phyloP scores from a whole-genome alignment of 2,329 filamentous ascomycete genomes.

The Aaosphaeria arxii region DNA sequence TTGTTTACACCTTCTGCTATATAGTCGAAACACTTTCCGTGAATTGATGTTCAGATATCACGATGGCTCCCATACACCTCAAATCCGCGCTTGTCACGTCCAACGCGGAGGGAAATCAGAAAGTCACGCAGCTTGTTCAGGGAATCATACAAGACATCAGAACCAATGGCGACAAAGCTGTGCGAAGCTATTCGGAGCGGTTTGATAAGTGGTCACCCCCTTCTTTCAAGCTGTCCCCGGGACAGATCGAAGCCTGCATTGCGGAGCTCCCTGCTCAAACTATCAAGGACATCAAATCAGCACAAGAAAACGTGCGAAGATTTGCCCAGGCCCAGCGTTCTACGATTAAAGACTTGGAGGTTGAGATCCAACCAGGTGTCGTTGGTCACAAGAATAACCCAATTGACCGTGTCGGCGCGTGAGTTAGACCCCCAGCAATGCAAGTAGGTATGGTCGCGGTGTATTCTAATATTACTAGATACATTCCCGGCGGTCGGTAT shows the following conservation, averaged over 20 bases:
- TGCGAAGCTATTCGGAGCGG: slow-evolving; percentile 50
- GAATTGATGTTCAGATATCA: too few species aligned
- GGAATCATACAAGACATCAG: slow-evolving; percentile 37
- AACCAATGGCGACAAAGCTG: slow-evolving; percentile 47
- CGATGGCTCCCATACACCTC: too few species aligned
- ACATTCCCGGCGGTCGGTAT: slow-evolving; percentile 53
- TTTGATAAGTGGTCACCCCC: slow-evolving; percentile 54
- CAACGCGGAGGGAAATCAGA: too few species aligned
- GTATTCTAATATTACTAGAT: slow-evolving; percentile 17
- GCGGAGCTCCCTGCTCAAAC: slow-evolving; percentile 45
- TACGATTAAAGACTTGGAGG: slow-evolving; percentile 49
- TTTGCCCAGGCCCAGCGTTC: slow-evolving; percentile 50
- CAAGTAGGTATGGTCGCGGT: too few species aligned
- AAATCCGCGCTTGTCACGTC: too few species aligned
- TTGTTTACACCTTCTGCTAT: slow-evolving; percentile 54
- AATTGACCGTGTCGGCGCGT: background rate
- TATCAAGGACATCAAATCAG: slow-evolving; percentile 53
- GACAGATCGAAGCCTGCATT: slow-evolving; percentile 44
- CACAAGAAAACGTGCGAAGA: slow-evolving; percentile 48
- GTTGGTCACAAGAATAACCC: background rate
- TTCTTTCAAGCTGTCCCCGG: slow-evolving; percentile 47
- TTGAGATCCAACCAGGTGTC: slow-evolving; percentile 12
- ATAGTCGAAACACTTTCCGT: too few species aligned
- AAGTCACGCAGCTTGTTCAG: slow-evolving; percentile 13
- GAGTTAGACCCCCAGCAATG: background rate